phyloP scores from a whole-genome alignment of 2,329 filamentous ascomycete genomes.

The Verticillium alfalfae region DNA sequence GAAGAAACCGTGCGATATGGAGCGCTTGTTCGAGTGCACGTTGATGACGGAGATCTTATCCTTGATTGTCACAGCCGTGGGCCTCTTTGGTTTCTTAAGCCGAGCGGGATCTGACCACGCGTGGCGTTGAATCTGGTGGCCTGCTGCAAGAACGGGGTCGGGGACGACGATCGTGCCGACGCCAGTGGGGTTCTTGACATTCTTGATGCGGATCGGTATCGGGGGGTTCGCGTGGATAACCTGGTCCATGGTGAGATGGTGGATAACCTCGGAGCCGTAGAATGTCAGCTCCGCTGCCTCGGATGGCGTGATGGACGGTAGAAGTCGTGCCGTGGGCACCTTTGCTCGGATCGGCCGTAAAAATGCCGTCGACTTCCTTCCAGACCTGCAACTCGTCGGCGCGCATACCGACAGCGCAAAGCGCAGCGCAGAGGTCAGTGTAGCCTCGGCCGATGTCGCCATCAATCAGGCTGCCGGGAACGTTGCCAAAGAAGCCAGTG shows the following conservation, averaged over 20 bases:
- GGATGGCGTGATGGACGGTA: constrained; percentile 82
- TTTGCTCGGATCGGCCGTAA: constrained; percentile 82
- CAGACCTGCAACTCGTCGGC: constrained; percentile 92
- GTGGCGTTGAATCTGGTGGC: constrained; percentile 53
- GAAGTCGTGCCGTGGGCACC: constrained; percentile 87
- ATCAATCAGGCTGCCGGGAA: constrained; percentile 85
- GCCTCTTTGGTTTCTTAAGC: constrained; percentile 62
- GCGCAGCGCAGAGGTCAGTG: constrained; percentile 89
- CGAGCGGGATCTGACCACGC: constrained; percentile 31
- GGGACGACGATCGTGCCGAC: constrained; percentile 80
- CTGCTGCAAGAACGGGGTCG: constrained; percentile 51
- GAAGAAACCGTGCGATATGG: constrained; percentile 93
- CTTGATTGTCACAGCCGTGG: constrained; percentile 94
- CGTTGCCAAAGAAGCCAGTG: constrained; percentile 92
- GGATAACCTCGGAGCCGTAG: constrained; percentile 93
- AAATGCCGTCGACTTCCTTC: constrained; percentile 98
- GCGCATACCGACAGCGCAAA: constrained; percentile 82
- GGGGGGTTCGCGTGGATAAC: constrained; percentile 73
- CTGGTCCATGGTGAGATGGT: constrained; percentile 98
- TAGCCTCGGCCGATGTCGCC: constrained; percentile 90
- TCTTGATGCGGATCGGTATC: constrained; percentile 86
- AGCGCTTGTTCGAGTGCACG: constrained; percentile 95
- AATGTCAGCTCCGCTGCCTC: constrained; percentile 96
- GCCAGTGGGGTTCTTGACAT: constrained; percentile 79
- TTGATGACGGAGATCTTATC: constrained; percentile 96